phyloP scores from a whole-genome alignment of 176 grass and related monocot genomes.

The Puya raimondii region DNA sequence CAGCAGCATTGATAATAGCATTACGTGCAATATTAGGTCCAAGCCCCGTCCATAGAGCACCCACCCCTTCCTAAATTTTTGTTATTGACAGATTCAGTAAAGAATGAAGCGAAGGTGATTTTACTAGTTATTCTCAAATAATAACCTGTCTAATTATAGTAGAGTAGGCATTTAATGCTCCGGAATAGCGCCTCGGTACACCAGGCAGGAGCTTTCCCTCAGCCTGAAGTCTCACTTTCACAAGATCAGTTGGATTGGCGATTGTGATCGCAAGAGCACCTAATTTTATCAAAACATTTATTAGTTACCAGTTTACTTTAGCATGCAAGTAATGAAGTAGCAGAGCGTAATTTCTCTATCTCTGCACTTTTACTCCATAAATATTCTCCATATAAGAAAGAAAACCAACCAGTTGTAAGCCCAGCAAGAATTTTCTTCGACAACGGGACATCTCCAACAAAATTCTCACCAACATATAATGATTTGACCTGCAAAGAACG shows the following conservation, averaged over 20 bases:
- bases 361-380: not conserved
- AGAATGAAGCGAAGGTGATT: not conserved
- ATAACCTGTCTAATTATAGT: slow-evolving; percentile 66
- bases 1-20: slow-evolving; percentile 86
- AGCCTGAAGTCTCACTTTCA: slow-evolving; percentile 83
- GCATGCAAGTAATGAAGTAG: no score
- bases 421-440: slow-evolving; percentile 77
- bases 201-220: slow-evolving; percentile 83
- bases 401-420: slow-evolving; percentile 63
- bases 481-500: slow-evolving; percentile 50
- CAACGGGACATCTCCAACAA: slow-evolving; percentile 74
- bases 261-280: slow-evolving; percentile 79
- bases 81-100: not conserved
- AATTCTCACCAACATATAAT: slow-evolving; percentile 57
- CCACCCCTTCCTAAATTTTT: slow-evolving; percentile 58
- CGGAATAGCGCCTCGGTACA: slow-evolving; percentile 52
- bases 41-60: slow-evolving; percentile 62
- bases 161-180: slow-evolving; percentile 68
- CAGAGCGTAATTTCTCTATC: no score
- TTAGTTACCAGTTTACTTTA: not conserved
- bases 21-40: slow-evolving; percentile 81
- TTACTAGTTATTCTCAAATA: not conserved
- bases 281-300: slow-evolving; percentile 13
- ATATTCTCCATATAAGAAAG: not conserved
- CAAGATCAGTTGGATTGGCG: slow-evolving; percentile 93